A percentile compares a stretch with the other conserved stretches of the same genome.
Evolutionary conservation across 805 yeast genomes (phyloP).

Genomic region (Alloascoidea hylecoeti): DNA sequence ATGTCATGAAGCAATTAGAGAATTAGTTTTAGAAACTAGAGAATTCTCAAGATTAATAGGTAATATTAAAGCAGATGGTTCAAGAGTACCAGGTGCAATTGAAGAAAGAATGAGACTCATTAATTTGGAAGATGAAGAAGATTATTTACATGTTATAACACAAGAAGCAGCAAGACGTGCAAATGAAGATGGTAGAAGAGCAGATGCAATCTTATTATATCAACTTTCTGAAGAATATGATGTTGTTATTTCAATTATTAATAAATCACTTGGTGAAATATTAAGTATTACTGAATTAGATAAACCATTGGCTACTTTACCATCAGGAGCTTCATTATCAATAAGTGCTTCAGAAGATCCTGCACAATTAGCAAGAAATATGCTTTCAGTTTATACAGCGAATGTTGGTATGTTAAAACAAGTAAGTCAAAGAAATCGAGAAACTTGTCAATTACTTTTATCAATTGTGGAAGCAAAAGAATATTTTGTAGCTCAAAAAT

Average conservation of each 20-base stretch:
- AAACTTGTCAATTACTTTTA: slow-evolving; percentile 51
- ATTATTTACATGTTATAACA: slow-evolving; percentile 56
- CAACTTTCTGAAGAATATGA: slow-evolving; percentile 83
- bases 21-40: slow-evolving; percentile 73
- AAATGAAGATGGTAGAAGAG: slow-evolving; percentile 79
- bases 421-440: slow-evolving; percentile 39
- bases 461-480: slow-evolving; percentile 58
- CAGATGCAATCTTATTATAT: slow-evolving; percentile 75
- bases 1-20: slow-evolving; percentile 70
- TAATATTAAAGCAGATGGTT: slow-evolving; percentile 65
- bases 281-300: slow-evolving; percentile 59
- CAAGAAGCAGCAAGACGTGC: slow-evolving; percentile 79
- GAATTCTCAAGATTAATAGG: slow-evolving; percentile 77
- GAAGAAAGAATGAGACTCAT: slow-evolving; percentile 64
- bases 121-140: slow-evolving; percentile 38
- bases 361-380: slow-evolving; percentile 20
- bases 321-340: slow-evolving; percentile 16
- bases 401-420: slow-evolving; percentile 46
- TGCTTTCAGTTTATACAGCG: slow-evolving; percentile 26
- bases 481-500: slow-evolving; percentile 36
- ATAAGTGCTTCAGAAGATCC: slow-evolving; percentile 19
- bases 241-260: slow-evolving; percentile 62
- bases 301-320: slow-evolving; percentile 26
- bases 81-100: slow-evolving; percentile 68
- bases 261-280: slow-evolving; percentile 65